Percentiles rank a stretch among this genome's conserved stretches.
Evolutionary conservation across 768 basidiomycete species (phyloP).

Genomic region (Psilocybe azurescens): DNA sequence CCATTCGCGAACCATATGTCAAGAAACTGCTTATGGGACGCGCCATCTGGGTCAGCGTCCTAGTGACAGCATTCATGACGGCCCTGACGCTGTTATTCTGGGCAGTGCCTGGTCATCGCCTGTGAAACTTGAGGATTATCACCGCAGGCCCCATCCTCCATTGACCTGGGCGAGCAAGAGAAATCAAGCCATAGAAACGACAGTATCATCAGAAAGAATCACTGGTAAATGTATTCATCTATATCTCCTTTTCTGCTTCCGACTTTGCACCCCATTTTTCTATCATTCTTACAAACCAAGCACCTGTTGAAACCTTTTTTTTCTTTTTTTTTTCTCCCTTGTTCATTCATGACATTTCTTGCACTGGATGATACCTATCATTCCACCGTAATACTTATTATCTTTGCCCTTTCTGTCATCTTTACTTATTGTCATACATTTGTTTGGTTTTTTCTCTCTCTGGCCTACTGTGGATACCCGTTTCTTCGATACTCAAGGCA

Average conservation of each 20-base stretch:
- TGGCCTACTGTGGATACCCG: slow-evolving; percentile 28
- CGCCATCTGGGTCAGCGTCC: slow-evolving; percentile 87
- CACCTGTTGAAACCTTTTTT: too few relatives aligned
- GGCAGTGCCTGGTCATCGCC: slow-evolving; percentile 93
- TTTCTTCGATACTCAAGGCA: slow-evolving; percentile 15
- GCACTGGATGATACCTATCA: slow-evolving; percentile 15
- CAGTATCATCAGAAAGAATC: slow-evolving; percentile 10
- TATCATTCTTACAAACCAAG: neutral
- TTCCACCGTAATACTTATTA: slow-evolving; percentile 28
- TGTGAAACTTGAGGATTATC: slow-evolving; percentile 44
- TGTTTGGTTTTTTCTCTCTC: slow-evolving; percentile 29
- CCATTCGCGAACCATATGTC: slow-evolving; percentile 93
- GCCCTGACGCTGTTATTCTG: slow-evolving; percentile 92
- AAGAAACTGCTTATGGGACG: slow-evolving; percentile 88
- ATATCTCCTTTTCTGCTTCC: slow-evolving; percentile 5
- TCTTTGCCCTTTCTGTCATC: slow-evolving; percentile 21
- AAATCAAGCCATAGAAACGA: slow-evolving; percentile 9
- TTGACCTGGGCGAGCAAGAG: neutral
- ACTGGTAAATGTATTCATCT: slow-evolving; percentile 14
- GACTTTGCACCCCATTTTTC: neutral
- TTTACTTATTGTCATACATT: slow-evolving; percentile 35
- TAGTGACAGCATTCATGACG: slow-evolving; percentile 78
- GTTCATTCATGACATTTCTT: slow-evolving; percentile 16
- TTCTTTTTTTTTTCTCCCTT: neutral
- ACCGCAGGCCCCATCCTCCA: neutral